These are phyloP conservation scores for Trametes meyenii DNA, from an alignment of 768 basidiomycete species.

Conservation along the genomic window DNA sequence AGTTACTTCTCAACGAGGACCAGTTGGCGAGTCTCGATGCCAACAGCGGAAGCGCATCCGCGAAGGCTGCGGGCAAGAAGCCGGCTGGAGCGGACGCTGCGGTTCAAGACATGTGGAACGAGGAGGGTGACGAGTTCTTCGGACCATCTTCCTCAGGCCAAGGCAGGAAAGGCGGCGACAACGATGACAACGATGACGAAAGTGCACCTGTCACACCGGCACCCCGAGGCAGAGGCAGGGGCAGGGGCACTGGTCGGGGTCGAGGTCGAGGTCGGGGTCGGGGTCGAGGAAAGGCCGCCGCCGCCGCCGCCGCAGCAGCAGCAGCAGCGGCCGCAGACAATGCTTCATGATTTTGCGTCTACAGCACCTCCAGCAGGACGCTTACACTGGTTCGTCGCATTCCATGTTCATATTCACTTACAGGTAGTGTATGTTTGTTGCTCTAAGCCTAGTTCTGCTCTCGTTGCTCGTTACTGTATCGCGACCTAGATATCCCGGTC, in stretches of 20 bases:
- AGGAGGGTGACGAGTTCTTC: slow-evolving; percentile 88
- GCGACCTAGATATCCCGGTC: slow-evolving; percentile 13
- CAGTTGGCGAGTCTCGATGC: slow-evolving; percentile 77
- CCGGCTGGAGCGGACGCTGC: slow-evolving; percentile 37
- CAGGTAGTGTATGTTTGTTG: slow-evolving; percentile 28
- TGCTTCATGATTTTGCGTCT: slow-evolving; percentile 14
- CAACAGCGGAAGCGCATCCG: slow-evolving; percentile 43
- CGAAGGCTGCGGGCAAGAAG: slow-evolving; percentile 40
- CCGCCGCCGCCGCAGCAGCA: neutral
- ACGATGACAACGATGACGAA: slow-evolving; percentile 34
- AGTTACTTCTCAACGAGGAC: slow-evolving; percentile 91
- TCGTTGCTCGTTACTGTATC: slow-evolving; percentile 23
- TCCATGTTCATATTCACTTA: slow-evolving; percentile 6
- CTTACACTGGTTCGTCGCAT: slow-evolving; percentile 16
- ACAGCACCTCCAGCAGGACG: slow-evolving; percentile 12
- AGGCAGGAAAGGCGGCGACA: slow-evolving; percentile 21
- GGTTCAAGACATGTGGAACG: slow-evolving; percentile 77
- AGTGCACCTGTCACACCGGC: slow-evolving; percentile 27
- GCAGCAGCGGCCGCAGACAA: slow-evolving; percentile 19
- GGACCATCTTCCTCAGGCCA: slow-evolving; percentile 50
- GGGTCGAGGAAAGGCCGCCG: slow-evolving; percentile 7
- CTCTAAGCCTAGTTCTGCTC: slow-evolving; percentile 22
- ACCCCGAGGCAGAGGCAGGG: slow-evolving; percentile 17
- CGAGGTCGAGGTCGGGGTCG: slow-evolving; percentile 16
- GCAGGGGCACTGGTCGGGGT: slow-evolving; percentile 5